These are phyloP conservation scores for Xerocomus spinulosus DNA, from an alignment of 768 basidiomycete species.

Conservation along the genomic window DNA sequence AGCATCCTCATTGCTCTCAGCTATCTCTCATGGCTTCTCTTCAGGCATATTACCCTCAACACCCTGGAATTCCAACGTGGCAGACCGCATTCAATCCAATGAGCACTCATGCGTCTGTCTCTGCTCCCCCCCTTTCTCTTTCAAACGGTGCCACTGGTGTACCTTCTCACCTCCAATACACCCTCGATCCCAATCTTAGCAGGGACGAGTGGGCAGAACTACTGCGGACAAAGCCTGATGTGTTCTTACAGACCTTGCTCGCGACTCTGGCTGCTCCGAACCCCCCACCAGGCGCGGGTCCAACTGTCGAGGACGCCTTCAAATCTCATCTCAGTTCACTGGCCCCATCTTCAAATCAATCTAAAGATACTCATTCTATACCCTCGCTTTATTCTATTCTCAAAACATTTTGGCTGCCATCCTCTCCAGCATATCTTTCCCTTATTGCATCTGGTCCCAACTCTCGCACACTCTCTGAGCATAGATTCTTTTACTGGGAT, in stretches of 20 bases:
- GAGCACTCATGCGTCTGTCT: constrained; percentile 24
- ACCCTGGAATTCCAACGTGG: constrained; percentile 29
- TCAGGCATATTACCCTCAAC: constrained; percentile 31
- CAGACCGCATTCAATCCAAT: constrained; percentile 29
- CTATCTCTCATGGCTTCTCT: constrained; percentile 1
- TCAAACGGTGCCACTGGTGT: constrained; percentile 21
- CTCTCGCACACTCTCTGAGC: constrained; percentile 64
- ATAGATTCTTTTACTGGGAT: constrained; percentile 85
- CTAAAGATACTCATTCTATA: constrained; percentile 45
- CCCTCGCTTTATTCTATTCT: constrained; percentile 72
- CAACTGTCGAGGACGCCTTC: constrained; percentile 72
- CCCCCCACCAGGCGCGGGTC: constrained; percentile 55
- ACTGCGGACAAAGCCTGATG: constrained; percentile 49
- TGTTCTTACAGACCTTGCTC: constrained; percentile 55
- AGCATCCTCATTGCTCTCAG: not conserved
- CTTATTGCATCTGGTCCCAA: constrained; percentile 68
- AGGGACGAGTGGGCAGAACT: constrained; percentile 65
- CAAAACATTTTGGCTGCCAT: constrained; percentile 82
- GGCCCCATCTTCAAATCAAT: constrained; percentile 43
- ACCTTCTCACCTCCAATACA: constrained; percentile 25
- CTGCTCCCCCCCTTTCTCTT: constrained; percentile 33
- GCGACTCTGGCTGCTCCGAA: constrained; percentile 58
- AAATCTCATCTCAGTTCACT: constrained; percentile 69
- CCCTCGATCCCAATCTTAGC: constrained; percentile 50
- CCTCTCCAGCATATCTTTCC: constrained; percentile 71